Evolutionary conservation across 2,329 filamentous ascomycete species (phyloP).

Genomic region (Fusarium scirpi): DNA sequence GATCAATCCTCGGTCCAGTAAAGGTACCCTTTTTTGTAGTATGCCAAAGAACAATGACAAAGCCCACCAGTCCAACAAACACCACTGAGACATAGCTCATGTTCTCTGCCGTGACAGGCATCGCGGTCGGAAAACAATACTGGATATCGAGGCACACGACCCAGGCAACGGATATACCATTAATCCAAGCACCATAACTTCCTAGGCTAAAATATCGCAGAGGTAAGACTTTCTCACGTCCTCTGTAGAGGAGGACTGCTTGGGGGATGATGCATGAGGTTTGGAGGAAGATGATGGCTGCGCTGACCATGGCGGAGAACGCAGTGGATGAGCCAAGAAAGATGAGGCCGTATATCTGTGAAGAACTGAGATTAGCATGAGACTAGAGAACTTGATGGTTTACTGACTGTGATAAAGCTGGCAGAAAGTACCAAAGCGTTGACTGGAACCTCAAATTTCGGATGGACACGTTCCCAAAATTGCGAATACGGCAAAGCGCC

Average conservation of each 20-base stretch:
- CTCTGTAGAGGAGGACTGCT: conserved; percentile 43
- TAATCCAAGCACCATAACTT: conserved; percentile 40
- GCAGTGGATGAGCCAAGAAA: conserved; percentile 49
- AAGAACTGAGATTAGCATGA: fast-evolving
- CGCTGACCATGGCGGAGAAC: conserved; percentile 45
- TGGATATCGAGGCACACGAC: conserved; percentile 37
- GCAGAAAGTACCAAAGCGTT: conserved; percentile 42
- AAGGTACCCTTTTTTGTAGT: conserved; percentile 34
- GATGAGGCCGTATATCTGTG: conserved; percentile 46
- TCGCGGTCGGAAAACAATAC: conserved; percentile 37
- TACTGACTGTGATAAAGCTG: conserved; percentile 22
- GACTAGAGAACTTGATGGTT: fast-evolving
- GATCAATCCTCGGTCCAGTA: conserved; percentile 39
- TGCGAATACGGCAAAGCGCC: conserved; percentile 43
- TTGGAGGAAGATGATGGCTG: conserved; percentile 45
- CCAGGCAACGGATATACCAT: conserved; percentile 38
- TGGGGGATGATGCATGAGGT: conserved; percentile 47
- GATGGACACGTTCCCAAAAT: conserved; percentile 41
- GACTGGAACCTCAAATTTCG: conserved; percentile 43
- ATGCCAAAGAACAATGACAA: conserved; percentile 39
- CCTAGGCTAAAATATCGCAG: conserved; percentile 44
- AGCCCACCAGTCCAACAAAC: conserved; percentile 25
- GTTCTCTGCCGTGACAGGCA: conserved; percentile 38
- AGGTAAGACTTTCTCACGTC: conserved; percentile 44
- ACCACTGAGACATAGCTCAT: conserved; percentile 45